A percentile compares a stretch with the other conserved stretches of the same genome.
These are phyloP conservation scores for Fusarium liriodendri DNA, from an alignment of 2,329 filamentous ascomycete species.

Conservation along the genomic window DNA sequence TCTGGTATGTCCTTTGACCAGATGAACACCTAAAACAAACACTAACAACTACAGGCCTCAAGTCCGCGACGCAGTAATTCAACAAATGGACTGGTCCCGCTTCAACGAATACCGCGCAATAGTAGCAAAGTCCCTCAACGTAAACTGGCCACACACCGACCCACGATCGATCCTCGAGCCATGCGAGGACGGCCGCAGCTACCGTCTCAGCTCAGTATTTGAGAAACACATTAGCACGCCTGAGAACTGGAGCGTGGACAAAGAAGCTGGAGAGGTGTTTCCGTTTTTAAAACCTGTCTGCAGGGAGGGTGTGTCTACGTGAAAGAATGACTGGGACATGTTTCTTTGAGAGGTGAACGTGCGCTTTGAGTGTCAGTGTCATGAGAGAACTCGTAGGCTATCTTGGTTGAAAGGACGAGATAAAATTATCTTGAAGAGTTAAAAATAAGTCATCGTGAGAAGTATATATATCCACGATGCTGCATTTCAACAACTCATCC, in stretches of 20 bases:
- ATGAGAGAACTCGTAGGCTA: neutral
- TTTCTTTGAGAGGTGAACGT: neutral
- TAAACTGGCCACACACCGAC: conserved; percentile 15
- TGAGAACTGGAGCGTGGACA: conserved; percentile 20
- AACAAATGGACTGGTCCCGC: conserved; percentile 27
- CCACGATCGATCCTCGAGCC: neutral
- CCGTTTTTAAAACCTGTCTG: conserved; percentile 21
- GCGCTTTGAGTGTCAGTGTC: neutral
- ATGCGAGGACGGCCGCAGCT: neutral
- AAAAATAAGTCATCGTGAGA: neutral
- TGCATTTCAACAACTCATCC: neutral
- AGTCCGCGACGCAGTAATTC: conserved; percentile 33
- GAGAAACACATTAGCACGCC: conserved; percentile 15
- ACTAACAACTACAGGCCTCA: conserved; percentile 17
- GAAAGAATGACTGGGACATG: neutral
- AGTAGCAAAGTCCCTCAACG: conserved; percentile 8
- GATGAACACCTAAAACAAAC: neutral
- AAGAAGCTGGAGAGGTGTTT: conserved; percentile 12
- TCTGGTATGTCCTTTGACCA: conserved; percentile 12
- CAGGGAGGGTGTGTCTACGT: conserved; percentile 1
- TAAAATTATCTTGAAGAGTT: neutral
- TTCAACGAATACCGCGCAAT: conserved; percentile 20
- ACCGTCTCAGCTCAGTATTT: conserved; percentile 9
- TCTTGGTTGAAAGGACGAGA: neutral
- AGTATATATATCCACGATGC: conserved; percentile 9